Evolutionary conservation across 2,329 filamentous ascomycete species (phyloP), one percentile per base, ranked within the genome.

Genomic region (Exophiala sp.): DNA sequence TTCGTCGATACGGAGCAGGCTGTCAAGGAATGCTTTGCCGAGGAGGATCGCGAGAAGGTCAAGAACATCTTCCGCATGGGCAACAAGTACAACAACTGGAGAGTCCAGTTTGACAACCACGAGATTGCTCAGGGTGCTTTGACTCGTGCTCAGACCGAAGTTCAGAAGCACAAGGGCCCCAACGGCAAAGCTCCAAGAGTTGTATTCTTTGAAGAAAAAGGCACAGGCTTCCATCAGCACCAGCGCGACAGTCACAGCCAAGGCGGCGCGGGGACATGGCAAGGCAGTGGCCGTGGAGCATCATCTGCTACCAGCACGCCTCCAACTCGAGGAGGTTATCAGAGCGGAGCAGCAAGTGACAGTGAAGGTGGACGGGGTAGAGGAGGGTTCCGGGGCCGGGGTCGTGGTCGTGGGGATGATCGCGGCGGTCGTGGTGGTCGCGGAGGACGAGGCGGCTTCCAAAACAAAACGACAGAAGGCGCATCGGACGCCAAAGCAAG

Each of bases 41-140:
- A 94, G 10, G 89, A 95, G 65, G 90, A 96, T 67, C 86, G 84
- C 67, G 69, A 81, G 32, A 96, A 95, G 75, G 89, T 96, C 61
- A 72, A 83, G 50, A 86, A 85, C 72, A 79, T 92, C 47, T 86
- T 90, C 42, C 74, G 75, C 61, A 77, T 76, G 65, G 71, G 82
- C 52, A 76, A 78, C 66, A 84, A 84, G 65, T 84, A 84, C 58
- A 89, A 89, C 76, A 90, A 90, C 75, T 91, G 87, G 74, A 89
- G 96, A 46, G 90, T 89, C 21, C 86, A 91, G 62, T 97, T 97
- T 75, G 84, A 86, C 68, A 88, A 80, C 2, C 68, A 78, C 2
- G 87, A 95, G 62, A 89, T 95, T 46, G 89, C 92, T 66, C 88
- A 91, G 64, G 83, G 80, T 33, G 89, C 91, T 33, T 80, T 96